Percentiles rank a stretch among this genome's conserved stretches.
These are phyloP conservation scores for Starmerella apicola DNA, from an alignment of 805 yeast genomes.

Conservation along the genomic window DNA sequence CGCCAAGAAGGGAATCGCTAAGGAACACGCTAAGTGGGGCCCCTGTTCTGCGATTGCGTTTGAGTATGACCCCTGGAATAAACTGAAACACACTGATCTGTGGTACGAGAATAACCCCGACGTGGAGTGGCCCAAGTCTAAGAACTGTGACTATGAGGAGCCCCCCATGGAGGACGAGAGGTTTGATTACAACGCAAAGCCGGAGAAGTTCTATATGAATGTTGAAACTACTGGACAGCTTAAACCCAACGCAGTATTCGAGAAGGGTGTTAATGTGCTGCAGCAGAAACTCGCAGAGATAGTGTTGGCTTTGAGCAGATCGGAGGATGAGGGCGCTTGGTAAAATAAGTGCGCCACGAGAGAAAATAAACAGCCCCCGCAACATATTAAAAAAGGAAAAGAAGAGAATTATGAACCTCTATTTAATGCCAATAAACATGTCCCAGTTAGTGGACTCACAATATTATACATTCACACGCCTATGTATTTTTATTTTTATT, in stretches of 20 bases:
- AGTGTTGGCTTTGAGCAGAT: constrained; percentile 44
- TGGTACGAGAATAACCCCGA: constrained; percentile 90
- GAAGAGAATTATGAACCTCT: too few relatives aligned
- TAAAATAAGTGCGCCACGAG: neutral
- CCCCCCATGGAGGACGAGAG: constrained; percentile 78
- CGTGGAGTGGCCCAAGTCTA: constrained; percentile 85
- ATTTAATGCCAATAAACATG: too few relatives aligned
- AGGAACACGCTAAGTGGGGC: constrained; percentile 98
- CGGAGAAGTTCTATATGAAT: constrained; percentile 70
- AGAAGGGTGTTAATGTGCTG: constrained; percentile 69
- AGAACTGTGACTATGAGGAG: constrained; percentile 91
- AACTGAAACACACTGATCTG: constrained; percentile 84
- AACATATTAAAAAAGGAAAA: too few relatives aligned
- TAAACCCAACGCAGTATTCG: constrained; percentile 78
- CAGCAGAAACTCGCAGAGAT: constrained; percentile 87
- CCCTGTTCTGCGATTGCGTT: constrained; percentile 93
- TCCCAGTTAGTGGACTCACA: too few relatives aligned
- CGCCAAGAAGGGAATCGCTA: constrained; percentile 94
- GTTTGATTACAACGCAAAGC: constrained; percentile 74
- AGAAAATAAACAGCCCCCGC: neutral
- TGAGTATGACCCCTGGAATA: constrained; percentile 99
- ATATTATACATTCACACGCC: too few relatives aligned
- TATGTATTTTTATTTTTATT: too few relatives aligned
- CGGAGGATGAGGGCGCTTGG: constrained; percentile 20
- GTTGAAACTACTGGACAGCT: constrained; percentile 88